Evolutionary conservation across 2,329 filamentous ascomycete species (phyloP), one percentile per base, ranked within the genome.

Genomic region (Arthrobotrys musiformis): DNA sequence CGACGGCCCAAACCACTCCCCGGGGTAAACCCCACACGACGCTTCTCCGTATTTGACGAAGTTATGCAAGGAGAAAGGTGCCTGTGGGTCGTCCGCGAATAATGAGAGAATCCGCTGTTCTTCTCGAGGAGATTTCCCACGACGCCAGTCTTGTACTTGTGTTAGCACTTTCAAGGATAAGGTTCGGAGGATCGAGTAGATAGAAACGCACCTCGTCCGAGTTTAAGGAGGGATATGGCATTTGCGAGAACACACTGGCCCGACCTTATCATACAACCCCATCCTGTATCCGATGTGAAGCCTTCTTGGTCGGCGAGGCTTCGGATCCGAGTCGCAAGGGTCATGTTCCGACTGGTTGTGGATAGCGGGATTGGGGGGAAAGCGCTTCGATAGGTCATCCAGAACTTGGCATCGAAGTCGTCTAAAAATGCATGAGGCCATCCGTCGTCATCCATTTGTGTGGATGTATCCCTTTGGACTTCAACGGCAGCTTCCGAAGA

Each of bases 1-100:
- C 17, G 93, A 97, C n/a, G 95, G 95, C 0, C 95, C 95, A 84
- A 99, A 99, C 95, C 95, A 99, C 84, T 98, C 93, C 40, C 95
- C 95, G 0, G 95, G 95, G 81, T 96, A 92, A 84, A 97, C 98
- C 2, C 93, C 94, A 83, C 95, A 99, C 1, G 91, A 91, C 37
- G 88, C 87, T 24, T 93, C 93, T 17, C 95, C 95, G 81, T 97
- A 92, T 64, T 90, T 87, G 37, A 99, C 95, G 81, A 99, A 99
- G 78, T 91, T 92, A 82, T 99, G 95, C 80, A 99, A 93, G 0
- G 94, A 98, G 82, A 97, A 98, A 0, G 93, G 93, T 2, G 95
- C 93, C 79, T 87, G 88, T 1, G 92, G 89, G 78, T 94, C 90
- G 81, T 99, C 95, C 24, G 94, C 93, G 81, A 99, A 99, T 52